Evolutionary conservation across 2,329 filamentous ascomycete genomes (phyloP).

Genomic region (Tolypocladium album): DNA sequence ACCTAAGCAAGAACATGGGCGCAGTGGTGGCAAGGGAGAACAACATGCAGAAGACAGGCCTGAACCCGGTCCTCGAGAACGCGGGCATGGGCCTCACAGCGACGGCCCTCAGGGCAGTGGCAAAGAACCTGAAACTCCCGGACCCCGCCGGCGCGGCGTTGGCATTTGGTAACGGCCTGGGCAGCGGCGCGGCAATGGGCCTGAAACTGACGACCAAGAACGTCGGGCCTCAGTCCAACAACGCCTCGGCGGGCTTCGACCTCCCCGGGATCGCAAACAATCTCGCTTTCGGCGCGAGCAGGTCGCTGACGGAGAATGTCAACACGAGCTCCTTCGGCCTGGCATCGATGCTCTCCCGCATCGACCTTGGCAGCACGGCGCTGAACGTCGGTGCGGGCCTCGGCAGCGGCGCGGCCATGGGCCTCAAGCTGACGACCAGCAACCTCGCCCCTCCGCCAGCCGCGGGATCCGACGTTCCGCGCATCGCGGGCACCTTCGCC

Average conservation of each 20-base stretch:
- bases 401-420: constrained; percentile 2
- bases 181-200: constrained; percentile 11
- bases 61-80: constrained; percentile 18
- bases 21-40: constrained; percentile 14
- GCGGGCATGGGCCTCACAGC: constrained; percentile 16
- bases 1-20: constrained; percentile 5
- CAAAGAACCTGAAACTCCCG: constrained; percentile 6
- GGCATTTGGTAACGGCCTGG: constrained; percentile 11
- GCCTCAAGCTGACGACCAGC: background rate
- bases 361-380: background rate
- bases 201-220: constrained; percentile 9
- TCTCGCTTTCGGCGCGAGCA: background rate
- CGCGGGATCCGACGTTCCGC: background rate
- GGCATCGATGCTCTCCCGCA: background rate
- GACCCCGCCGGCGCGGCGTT: constrained; percentile 7
- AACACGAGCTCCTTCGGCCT: background rate
- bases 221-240: constrained; percentile 9
- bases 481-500: constrained; percentile 13
- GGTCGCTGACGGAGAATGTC: background rate
- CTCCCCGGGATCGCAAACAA: background rate
- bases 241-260: constrained; percentile 3
- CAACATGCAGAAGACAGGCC: constrained; percentile 14
- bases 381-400: constrained; percentile 3
- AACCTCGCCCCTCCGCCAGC: background rate
- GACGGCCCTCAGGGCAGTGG: constrained; percentile 14